Percentiles rank a stretch among this genome's conserved stretches.
These are phyloP conservation scores for Euphorbia tirucalli DNA, from an alignment of 345 rosid genomes.

Conservation along the genomic window DNA sequence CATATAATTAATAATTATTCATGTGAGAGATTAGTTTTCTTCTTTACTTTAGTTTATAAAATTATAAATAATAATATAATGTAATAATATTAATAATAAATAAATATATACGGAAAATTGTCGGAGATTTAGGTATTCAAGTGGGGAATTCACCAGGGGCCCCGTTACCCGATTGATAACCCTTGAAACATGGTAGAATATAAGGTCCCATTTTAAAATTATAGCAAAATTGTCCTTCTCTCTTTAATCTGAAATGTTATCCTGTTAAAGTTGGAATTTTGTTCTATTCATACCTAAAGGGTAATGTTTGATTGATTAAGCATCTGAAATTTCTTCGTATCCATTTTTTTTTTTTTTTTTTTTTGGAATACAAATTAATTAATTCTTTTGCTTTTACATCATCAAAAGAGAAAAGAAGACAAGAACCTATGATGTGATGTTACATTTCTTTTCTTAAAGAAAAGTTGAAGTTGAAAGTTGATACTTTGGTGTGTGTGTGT, in stretches of 20 bases:
- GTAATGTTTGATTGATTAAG: conserved; percentile 11
- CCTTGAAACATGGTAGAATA: not conserved
- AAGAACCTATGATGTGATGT: conserved; percentile 4
- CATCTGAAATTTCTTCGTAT: not conserved
- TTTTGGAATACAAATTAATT: not conserved
- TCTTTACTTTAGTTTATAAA: no score
- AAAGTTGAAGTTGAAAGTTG: not conserved
- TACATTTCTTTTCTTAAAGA: not conserved
- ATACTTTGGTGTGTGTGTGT: no score
- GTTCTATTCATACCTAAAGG: conserved; percentile 1
- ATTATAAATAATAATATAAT: no score
- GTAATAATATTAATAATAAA: no score
- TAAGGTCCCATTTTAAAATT: conserved; percentile 1
- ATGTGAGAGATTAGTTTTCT: no score
- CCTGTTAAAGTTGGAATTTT: conserved; percentile 11
- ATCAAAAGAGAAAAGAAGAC: not conserved
- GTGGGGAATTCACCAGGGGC: no score
- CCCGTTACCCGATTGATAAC: no score
- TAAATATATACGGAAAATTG: no score
- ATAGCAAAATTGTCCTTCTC: not conserved
- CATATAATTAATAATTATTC: no score
- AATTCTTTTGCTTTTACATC: conserved; percentile 1
- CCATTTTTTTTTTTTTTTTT: not conserved
- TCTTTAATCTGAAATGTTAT: conserved; percentile 2
- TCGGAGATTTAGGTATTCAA: no score